These are phyloP conservation scores for Podospora conica DNA, from an alignment of 495 filamentous ascomycete species.

Conservation along the genomic window DNA sequence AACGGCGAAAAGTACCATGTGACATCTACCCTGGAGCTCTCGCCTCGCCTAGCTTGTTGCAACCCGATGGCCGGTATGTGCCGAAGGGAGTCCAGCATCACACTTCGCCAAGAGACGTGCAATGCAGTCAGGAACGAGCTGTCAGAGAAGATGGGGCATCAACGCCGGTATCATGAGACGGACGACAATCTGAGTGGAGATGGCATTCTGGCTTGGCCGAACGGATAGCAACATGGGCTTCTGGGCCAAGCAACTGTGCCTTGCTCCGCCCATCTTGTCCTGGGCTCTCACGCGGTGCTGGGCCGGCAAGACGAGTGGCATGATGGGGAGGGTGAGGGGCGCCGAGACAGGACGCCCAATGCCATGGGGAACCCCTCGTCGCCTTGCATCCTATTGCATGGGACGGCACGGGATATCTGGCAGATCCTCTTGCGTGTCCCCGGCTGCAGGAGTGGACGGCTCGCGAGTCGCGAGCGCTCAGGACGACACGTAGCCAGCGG, in stretches of 20 bases:
- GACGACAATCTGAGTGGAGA: not conserved
- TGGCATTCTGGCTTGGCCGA: not conserved
- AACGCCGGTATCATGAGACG: not conserved
- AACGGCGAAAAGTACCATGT: not conserved
- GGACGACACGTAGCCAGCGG: conserved; percentile 5
- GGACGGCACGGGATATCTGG: not conserved
- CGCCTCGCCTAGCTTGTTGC: not conserved
- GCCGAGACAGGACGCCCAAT: not conserved
- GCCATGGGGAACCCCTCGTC: not conserved
- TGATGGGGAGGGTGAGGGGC: not conserved
- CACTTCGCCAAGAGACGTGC: not conserved
- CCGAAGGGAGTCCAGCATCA: not conserved
- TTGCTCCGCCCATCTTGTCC: not conserved
- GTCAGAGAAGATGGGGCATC: not conserved
- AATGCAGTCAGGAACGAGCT: not conserved
- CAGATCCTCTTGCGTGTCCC: not conserved
- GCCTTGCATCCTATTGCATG: not conserved
- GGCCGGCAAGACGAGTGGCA: not conserved
- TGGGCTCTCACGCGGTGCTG: not conserved
- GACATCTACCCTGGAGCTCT: not conserved
- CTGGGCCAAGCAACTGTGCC: not conserved
- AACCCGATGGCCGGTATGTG: not conserved
- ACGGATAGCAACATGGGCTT: not conserved
- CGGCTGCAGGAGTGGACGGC: not conserved
- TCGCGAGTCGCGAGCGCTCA: conserved; percentile 21